phyloP scores from a whole-genome alignment of 2,329 filamentous ascomycete genomes.

The Aspergillus sp. region DNA sequence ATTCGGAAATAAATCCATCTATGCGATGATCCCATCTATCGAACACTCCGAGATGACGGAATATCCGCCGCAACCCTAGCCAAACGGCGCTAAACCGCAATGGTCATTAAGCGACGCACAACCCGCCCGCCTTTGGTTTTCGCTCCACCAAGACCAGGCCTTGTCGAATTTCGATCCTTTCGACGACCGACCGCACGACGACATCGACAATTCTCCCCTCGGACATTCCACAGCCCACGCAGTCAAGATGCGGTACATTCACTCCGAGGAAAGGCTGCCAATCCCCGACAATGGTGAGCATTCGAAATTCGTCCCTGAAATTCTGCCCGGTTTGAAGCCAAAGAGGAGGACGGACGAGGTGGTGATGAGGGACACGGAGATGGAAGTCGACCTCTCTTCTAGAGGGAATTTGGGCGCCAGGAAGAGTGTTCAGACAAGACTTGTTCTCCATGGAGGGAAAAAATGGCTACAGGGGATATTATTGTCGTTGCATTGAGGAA shows the following conservation, averaged over 20 bases:
- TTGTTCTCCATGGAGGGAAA: neutral
- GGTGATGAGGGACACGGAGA: too few relatives aligned
- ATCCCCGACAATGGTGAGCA: conserved; percentile 95
- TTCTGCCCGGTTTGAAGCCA: neutral
- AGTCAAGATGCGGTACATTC: conserved; percentile 99
- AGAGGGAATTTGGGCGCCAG: too few relatives aligned
- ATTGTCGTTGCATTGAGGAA: conserved; percentile 2
- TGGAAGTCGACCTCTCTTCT: too few relatives aligned
- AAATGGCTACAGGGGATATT: conserved; percentile 1
- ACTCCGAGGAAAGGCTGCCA: conserved; percentile 90
- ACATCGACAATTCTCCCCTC: conserved; percentile 38
- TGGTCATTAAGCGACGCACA: conserved; percentile 40
- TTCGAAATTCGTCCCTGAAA: conserved; percentile 10
- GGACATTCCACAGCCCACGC: conserved; percentile 36
- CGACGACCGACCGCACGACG: conserved; percentile 30
- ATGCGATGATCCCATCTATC: too few relatives aligned
- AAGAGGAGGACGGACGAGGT: conserved; percentile 6
- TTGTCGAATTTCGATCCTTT: conserved; percentile 36
- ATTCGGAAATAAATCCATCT: too few relatives aligned
- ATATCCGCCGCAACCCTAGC: conserved; percentile 31
- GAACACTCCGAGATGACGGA: neutral
- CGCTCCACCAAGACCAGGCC: conserved; percentile 33
- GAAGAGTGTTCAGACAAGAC: too few relatives aligned
- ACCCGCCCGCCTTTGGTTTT: conserved; percentile 34
- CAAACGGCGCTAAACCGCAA: conserved; percentile 28